Conservation (phyloP, 2,329 filamentous ascomycete species). For the Fusarium sp. region DNA sequence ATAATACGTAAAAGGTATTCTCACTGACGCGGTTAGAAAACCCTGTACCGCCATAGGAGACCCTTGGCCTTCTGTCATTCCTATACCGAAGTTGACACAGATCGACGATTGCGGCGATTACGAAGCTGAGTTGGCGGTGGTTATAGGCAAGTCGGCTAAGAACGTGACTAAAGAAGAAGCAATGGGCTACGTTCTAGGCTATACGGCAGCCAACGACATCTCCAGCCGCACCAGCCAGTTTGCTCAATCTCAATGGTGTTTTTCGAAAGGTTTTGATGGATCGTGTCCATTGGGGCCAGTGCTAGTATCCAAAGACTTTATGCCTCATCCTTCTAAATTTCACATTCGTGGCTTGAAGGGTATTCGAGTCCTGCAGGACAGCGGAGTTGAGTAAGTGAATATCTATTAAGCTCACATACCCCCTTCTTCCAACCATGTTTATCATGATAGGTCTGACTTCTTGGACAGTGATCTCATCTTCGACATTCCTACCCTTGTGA, state of each 20-base stretch:
- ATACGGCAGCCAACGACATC: conserved; percentile 72
- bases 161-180: conserved; percentile 68
- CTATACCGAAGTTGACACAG: conserved; percentile 63
- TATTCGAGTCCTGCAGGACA: conserved; percentile 64
- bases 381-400: conserved; percentile 43
- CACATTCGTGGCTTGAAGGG: conserved; percentile 61
- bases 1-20: neutral
- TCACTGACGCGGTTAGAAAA: conserved; percentile 53
- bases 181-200: conserved; percentile 70
- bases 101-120: conserved; percentile 67
- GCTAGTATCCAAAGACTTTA: conserved; percentile 58
- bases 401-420: too few relatives aligned
- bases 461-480: conserved; percentile 64
- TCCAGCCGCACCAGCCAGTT: conserved; percentile 52
- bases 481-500: conserved; percentile 59
- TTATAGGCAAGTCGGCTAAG: conserved; percentile 62
- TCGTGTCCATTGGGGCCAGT: conserved; percentile 64
- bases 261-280: conserved; percentile 69
- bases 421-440: too few relatives aligned
- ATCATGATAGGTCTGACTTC: neutral
- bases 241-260: conserved; percentile 49
- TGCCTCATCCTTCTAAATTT: conserved; percentile 58
- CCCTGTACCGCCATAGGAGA: conserved; percentile 65
- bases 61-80: conserved; percentile 63
- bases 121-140: conserved; percentile 68